phyloP scores from a whole-genome alignment of 371 early-diverging fungal species.

The Mucor circinelloides region DNA sequence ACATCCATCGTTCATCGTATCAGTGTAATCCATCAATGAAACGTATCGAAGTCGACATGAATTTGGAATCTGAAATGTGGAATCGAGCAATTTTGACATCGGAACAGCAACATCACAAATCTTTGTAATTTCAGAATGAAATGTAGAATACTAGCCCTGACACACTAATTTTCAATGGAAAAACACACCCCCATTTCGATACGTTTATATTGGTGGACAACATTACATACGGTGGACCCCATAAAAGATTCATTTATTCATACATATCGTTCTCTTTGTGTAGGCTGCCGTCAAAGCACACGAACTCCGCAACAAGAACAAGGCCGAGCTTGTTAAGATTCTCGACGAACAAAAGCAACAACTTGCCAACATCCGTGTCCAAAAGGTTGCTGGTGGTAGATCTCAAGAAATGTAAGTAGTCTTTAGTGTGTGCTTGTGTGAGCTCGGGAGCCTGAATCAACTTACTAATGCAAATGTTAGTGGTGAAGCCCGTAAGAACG shows the following conservation, averaged over 20 bases:
- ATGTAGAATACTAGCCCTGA: not conserved
- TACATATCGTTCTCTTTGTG: not conserved
- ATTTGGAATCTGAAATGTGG: not conserved
- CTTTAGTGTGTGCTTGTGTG: not conserved
- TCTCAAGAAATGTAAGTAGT: constrained; percentile 78
- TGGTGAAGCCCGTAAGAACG: constrained; percentile 85
- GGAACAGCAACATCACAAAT: not conserved
- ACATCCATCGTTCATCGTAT: not conserved
- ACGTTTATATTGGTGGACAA: not conserved
- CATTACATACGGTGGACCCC: not conserved
- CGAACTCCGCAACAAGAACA: constrained; percentile 91
- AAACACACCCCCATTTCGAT: not conserved
- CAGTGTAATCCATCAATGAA: constrained; percentile 15
- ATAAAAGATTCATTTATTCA: not conserved
- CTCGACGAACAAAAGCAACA: constrained; percentile 93
- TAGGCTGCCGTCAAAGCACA: constrained; percentile 86
- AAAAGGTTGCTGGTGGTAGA: constrained; percentile 87
- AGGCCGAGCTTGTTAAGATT: constrained; percentile 86
- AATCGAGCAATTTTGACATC: not conserved
- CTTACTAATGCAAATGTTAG: constrained; percentile 28
- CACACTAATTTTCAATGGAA: not conserved
- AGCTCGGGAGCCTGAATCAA: not conserved
- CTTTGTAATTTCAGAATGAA: not conserved
- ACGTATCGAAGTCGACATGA: not conserved
- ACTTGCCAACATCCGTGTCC: constrained; percentile 87